Evolutionary conservation across 2,329 filamentous ascomycete genomes (phyloP).

Genomic region (Chrysosporium queenslandicum): DNA sequence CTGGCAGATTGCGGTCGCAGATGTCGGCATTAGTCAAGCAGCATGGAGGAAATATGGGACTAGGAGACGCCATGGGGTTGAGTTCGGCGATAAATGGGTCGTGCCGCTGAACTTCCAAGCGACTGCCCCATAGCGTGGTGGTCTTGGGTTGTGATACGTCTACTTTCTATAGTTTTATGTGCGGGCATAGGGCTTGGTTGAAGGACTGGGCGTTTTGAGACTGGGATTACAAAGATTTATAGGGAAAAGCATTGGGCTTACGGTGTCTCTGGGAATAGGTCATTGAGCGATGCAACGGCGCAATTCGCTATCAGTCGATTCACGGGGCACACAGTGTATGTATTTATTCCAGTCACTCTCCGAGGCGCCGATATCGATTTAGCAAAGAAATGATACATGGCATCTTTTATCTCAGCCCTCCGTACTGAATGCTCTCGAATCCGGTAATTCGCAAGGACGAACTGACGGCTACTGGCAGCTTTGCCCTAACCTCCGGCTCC

Average conservation of each 20-base stretch:
- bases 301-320: background rate
- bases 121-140: background rate
- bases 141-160: background rate
- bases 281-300: background rate
- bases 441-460: too few species aligned
- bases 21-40: conserved; percentile 72
- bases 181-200: background rate
- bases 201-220: background rate
- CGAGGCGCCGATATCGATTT: too few species aligned
- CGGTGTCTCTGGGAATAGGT: background rate
- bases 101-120: conserved; percentile 51
- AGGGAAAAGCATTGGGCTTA: background rate
- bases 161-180: background rate
- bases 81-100: conserved; percentile 82
- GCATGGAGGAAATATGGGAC: conserved; percentile 80
- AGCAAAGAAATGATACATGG: too few species aligned
- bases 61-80: conserved; percentile 69
- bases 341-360: background rate
- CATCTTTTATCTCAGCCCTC: too few species aligned
- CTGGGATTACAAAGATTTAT: background rate
- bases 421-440: too few species aligned
- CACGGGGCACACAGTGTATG: background rate
- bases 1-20: conserved; percentile 75
- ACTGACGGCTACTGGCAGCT: too few species aligned
- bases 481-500: too few species aligned